Evolutionary conservation across 2,329 filamentous ascomycete genomes (phyloP).

Genomic region (Claviceps cyperi): DNA sequence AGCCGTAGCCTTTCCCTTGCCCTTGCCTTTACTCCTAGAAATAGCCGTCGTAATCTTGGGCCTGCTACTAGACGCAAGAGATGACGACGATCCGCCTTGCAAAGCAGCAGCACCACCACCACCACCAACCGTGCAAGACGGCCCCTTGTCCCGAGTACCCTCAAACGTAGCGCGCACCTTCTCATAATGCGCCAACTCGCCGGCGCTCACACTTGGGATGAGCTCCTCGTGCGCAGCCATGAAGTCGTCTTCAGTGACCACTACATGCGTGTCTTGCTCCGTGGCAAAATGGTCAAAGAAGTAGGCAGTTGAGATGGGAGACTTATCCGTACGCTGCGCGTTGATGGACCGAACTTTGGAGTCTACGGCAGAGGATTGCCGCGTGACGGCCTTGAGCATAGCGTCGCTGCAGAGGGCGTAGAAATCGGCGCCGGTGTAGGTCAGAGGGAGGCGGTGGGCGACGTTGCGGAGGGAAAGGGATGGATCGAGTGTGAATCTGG

Average conservation of each 20-base stretch:
- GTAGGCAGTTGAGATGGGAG: constrained; percentile 66
- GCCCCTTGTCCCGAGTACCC: constrained; percentile 26
- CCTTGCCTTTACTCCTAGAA: constrained; percentile 26
- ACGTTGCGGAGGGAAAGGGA: constrained; percentile 61
- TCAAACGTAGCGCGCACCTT: constrained; percentile 73
- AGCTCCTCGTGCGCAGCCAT: constrained; percentile 66
- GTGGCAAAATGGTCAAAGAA: constrained; percentile 91
- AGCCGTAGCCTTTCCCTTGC: constrained; percentile 21
- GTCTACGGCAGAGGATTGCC: constrained; percentile 74
- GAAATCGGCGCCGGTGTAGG: constrained; percentile 93
- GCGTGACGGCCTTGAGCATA: constrained; percentile 96
- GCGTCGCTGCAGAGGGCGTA: constrained; percentile 95
- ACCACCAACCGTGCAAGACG: neutral
- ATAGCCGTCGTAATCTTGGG: constrained; percentile 10
- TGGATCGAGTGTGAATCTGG: constrained; percentile 71
- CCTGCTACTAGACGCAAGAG: constrained; percentile 13
- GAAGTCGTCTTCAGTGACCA: constrained; percentile 85
- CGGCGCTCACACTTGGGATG: constrained; percentile 83
- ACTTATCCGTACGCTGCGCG: constrained; percentile 20
- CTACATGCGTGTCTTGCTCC: constrained; percentile 68
- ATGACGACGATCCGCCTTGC: constrained; percentile 11
- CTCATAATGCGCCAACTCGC: constrained; percentile 86
- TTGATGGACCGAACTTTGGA: constrained; percentile 64
- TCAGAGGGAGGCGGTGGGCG: constrained; percentile 71
- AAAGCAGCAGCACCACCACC: neutral